Evolutionary conservation across 345 rosid species (phyloP).

Genomic region (Eucalyptus fibrosa): DNA sequence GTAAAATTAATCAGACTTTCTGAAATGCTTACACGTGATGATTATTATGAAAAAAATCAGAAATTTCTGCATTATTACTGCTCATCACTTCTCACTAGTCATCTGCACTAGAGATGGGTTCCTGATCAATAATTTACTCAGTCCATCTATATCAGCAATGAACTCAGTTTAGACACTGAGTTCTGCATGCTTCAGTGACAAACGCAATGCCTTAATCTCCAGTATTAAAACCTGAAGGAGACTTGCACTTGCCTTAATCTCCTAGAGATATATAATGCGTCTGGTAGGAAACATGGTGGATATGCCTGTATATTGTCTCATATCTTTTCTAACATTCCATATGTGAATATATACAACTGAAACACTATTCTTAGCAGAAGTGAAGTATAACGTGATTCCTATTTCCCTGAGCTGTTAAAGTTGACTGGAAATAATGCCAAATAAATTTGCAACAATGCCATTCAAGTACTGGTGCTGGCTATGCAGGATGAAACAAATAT

Average conservation of each 20-base stretch:
- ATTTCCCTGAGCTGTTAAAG: background rate
- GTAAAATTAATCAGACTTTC: background rate
- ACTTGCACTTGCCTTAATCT: background rate
- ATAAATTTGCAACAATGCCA: background rate
- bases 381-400: background rate
- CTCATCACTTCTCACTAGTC: background rate
- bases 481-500: background rate
- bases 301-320: background rate
- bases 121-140: background rate
- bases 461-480: background rate
- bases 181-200: background rate
- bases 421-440: background rate
- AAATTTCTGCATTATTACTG: background rate
- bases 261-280: background rate
- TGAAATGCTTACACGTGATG: background rate
- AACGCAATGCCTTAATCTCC: background rate
- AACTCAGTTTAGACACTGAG: background rate
- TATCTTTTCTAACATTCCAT: background rate
- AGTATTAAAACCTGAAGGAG: background rate
- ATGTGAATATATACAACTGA: background rate
- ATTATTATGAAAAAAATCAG: background rate
- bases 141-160: background rate
- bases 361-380: background rate
- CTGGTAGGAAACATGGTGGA: background rate
- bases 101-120: background rate